Evolutionary conservation across 306 rosid genomes (phyloP).

Genomic region (Prinsepia uniflora): DNA sequence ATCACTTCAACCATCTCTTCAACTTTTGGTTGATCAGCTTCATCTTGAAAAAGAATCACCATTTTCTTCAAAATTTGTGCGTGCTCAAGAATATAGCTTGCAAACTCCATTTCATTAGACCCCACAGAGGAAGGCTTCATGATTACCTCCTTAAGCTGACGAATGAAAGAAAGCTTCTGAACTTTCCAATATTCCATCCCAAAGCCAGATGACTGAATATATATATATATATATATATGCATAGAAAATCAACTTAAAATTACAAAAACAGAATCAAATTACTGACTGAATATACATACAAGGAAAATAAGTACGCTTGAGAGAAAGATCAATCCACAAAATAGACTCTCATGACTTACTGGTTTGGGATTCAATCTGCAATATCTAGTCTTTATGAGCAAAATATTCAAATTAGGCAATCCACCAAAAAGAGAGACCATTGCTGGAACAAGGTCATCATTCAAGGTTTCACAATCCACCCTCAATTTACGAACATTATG

Average conservation of each 20-base stretch:
- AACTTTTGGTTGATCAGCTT: no score
- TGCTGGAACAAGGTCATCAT: not conserved
- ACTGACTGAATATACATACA: no score
- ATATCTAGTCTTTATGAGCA: not conserved
- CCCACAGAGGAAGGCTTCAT: not conserved
- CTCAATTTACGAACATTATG: no score
- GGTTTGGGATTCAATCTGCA: not conserved
- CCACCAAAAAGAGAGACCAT: no score
- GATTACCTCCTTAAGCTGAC: not conserved
- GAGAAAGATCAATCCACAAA: not conserved
- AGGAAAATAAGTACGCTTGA: no score
- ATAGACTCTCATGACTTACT: not conserved
- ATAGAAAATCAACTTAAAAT: no score
- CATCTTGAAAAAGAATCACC: no score
- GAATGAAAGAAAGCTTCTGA: not conserved
- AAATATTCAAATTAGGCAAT: no score
- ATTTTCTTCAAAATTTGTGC: not conserved
- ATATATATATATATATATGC: no score
- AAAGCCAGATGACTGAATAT: no score
- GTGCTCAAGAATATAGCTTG: not conserved
- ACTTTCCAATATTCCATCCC: not conserved
- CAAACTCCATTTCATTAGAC: not conserved
- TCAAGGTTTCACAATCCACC: not conserved
- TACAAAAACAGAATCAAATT: no score
- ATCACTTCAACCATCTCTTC: no score